Evolutionary conservation across 495 filamentous ascomycete species (phyloP), one percentile per base, ranked within the genome.

Genomic region (Trichocladium uniseriatum): DNA sequence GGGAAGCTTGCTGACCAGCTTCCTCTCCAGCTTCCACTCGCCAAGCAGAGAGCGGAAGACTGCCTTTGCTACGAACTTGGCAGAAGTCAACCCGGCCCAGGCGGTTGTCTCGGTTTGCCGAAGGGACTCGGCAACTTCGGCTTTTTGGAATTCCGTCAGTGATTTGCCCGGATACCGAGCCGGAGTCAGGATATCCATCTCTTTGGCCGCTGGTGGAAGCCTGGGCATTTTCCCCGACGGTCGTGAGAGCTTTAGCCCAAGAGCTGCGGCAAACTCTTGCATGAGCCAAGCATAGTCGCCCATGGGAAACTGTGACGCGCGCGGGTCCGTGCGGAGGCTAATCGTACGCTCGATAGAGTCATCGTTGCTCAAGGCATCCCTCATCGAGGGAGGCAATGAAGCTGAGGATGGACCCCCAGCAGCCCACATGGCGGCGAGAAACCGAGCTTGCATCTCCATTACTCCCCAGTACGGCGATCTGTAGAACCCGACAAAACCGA

Each of bases 401-500:
- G 59, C 24, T 1, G 63, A 59, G 1, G 44, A 24, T 5, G 51
- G 54, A 0, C 56, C 55, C 2, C 55, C 59, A 3, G 59, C 55
- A 0, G 56, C 55, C 72, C 74, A 79, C 6, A 77, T 51, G 22
- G 54, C 56, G 0, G 69, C 74, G 2, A 92, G 58, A 48, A 81
- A 79, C 13, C 81, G 77, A 0, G 87, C 85, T 64, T 94, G 89
- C 78, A 89, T 81, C 58, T 95, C 89, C 75, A 91, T 84, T 1
- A 86, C 77, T 0, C 83, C 84, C 84, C 87, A 95, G 64, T 85
- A 94, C 0, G 89, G 86, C 1, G 86, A 84, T 31, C 86, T 78
- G 61, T 94, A 91, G 64, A 91, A 84, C 5, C 89, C 89, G 0
- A 94, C 80, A 51, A 94, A 94, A 0, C 84, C 86, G 1, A 91